Conservation (phyloP, 352 stramenopile species). For the Elongisporangium prolatum region DNA sequence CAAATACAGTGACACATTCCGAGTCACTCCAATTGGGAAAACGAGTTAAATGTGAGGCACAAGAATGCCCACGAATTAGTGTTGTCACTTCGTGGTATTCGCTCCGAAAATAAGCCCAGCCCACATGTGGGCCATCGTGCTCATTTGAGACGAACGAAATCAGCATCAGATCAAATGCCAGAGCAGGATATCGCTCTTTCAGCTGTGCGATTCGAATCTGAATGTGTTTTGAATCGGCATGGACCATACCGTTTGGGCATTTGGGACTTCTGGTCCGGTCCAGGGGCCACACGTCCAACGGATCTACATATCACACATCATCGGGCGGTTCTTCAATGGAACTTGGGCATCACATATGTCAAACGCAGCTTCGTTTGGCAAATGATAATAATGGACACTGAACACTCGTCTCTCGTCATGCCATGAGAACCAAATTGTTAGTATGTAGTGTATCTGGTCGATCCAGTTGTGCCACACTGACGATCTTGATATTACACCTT, state of each 20-base stretch:
- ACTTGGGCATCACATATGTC: too few relatives aligned
- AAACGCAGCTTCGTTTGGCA: too few relatives aligned
- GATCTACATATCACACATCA: conserved; percentile 12
- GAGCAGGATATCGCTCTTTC: conserved; percentile 9
- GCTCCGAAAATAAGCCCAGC: conserved; percentile 8
- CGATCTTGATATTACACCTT: too few relatives aligned
- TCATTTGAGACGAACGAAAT: conserved; percentile 4
- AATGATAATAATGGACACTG: too few relatives aligned
- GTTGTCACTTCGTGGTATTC: conserved; percentile 22
- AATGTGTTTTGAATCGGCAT: conserved; percentile 19
- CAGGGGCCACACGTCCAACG: conserved; percentile 3
- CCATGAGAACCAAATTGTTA: too few relatives aligned
- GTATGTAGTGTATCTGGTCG: too few relatives aligned
- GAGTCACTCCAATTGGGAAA: background rate
- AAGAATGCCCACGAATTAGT: conserved; percentile 14
- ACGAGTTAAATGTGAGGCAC: background rate
- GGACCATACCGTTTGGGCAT: background rate
- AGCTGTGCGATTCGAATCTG: conserved; percentile 6
- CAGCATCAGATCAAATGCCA: conserved; percentile 12
- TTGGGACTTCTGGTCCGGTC: background rate
- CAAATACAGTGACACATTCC: conserved; percentile 25
- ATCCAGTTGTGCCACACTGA: too few relatives aligned
- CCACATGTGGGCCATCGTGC: background rate
- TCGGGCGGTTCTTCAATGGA: background rate
- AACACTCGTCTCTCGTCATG: too few relatives aligned